Evolutionary conservation across 208 protist genomes (phyloP), one percentile per base, ranked within the genome.

Genomic region (Leishmania arabica): DNA sequence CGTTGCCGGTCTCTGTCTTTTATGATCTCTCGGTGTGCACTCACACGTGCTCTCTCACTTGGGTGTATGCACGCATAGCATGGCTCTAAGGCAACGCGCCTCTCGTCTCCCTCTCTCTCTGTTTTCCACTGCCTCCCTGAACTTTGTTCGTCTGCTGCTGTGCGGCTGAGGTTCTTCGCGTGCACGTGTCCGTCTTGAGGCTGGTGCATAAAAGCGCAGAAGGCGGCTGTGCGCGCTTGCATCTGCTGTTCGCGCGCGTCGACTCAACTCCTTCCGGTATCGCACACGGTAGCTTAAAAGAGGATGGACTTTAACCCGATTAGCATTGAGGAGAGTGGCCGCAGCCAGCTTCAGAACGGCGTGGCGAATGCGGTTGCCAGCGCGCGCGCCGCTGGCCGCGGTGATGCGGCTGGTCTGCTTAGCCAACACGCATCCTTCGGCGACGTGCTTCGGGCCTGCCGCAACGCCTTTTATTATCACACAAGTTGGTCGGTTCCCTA

Each of bases 251-350:
- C 3, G 11, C 45, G 17, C 40, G 27, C 68, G 68, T 54, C 68
- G 27, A 21, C 40, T 53, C 27, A 9, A 34, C 40, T n/a, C 37
- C 19, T 17, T 73, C 45, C 24, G 54, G 68, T 45, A 24, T 42
- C 51, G 17, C 7, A 47, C n/a, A 11, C 60, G 49, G 51, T 13
- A 47, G 15, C 49, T 49, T 40, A 15, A 49, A 27, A 17, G 31
- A 70, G 17, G 37, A 94, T 94, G 90, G 83, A 90, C 49, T 95
- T 92, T 72, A 91, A 95, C 76, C 89, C 90, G 0, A 94, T 95
- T 83, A 90, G 83, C 45, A 91, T 95, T 74, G 92, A 92, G 70
- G 88, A 92, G 47, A 84, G 88, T 15, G 84, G 83, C 40, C 54
- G 70, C n/a, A 73, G 77, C 17, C 76, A 74, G 54, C 73, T n/a